Evolutionary conservation across 257 asterid genomes (phyloP).

Genomic region (Solanum tarijense): DNA sequence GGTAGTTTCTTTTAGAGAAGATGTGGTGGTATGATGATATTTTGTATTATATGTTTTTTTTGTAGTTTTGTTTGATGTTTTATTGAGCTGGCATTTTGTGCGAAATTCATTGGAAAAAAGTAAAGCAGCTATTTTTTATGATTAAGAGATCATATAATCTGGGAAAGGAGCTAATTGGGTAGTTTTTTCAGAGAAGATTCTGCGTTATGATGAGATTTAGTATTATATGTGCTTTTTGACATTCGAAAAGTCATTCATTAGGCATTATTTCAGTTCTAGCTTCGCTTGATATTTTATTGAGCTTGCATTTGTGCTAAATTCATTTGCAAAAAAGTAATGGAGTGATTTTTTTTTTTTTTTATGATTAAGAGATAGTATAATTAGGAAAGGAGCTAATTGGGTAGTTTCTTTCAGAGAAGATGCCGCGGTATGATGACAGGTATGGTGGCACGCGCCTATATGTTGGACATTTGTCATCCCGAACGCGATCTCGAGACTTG

Average conservation of each 20-base stretch:
- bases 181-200: conserved; percentile 23
- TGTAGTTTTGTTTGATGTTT: background rate
- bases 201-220: conserved; percentile 10
- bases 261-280: background rate
- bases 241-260: background rate
- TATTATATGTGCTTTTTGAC: background rate
- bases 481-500: conserved; percentile 51
- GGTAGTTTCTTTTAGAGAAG: conserved; percentile 11
- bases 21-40: conserved; percentile 25
- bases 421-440: conserved; percentile 56
- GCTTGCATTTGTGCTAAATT: background rate
- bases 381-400: background rate
- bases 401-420: conserved; percentile 16
- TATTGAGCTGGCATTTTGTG: background rate
- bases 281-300: background rate
- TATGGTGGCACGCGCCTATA: conserved; percentile 41
- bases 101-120: background rate
- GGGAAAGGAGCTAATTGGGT: background rate
- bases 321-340: background rate
- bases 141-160: background rate
- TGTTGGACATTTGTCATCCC: conserved; percentile 46
- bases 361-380: background rate
- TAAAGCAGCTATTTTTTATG: background rate
- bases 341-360: background rate
- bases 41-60: background rate